Evolutionary conservation across 2,329 filamentous ascomycete species (phyloP).

Genomic region (Cladosporium austrohemisphaericum): DNA sequence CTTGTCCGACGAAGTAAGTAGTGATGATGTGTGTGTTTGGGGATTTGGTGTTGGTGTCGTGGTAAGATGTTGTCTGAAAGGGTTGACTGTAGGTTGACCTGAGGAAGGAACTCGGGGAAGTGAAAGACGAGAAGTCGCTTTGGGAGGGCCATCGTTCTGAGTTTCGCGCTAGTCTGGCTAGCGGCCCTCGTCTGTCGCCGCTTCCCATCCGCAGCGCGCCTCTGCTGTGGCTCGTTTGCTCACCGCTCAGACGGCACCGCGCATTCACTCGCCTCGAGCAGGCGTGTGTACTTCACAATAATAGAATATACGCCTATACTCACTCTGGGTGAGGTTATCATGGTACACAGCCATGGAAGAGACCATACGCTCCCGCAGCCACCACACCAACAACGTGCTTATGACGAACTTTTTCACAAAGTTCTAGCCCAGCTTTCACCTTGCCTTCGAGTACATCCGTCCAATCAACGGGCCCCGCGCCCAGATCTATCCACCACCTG

Average conservation of each 20-base stretch:
- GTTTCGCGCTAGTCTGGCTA: too few species aligned
- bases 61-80: background rate
- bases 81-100: background rate
- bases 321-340: too few species aligned
- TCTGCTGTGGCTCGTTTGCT: too few species aligned
- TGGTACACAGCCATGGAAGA: too few species aligned
- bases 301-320: too few species aligned
- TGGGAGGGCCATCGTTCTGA: too few species aligned
- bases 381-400: background rate
- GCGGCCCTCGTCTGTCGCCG: too few species aligned
- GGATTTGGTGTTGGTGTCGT: background rate
- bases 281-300: too few species aligned
- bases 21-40: background rate
- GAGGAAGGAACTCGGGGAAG: background rate
- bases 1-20: slow-evolving; percentile 18
- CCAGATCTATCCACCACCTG: slow-evolving; percentile 9
- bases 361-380: too few species aligned
- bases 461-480: slow-evolving; percentile 11
- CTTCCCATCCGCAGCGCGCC: too few species aligned
- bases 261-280: too few species aligned
- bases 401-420: slow-evolving; percentile 6
- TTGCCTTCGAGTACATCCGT: background rate
- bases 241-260: too few species aligned
- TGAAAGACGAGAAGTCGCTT: slow-evolving; percentile 2
- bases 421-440: slow-evolving; percentile 4